Conservation (phyloP, 2,329 filamentous ascomycete species). For the Emergomyces africanus region DNA sequence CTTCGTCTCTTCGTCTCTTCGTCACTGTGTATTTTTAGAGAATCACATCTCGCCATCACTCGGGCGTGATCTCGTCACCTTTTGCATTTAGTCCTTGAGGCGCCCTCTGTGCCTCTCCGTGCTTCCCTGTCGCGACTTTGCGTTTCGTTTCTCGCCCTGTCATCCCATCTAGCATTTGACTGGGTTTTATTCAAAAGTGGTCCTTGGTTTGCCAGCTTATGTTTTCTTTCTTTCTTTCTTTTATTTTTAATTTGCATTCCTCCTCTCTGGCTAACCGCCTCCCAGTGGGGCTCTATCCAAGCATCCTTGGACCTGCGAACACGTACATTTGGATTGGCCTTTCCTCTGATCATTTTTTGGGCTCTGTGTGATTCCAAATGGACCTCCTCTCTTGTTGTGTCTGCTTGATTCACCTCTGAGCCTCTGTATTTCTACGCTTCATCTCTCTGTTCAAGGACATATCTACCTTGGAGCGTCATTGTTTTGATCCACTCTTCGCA, state of each 20-base stretch:
- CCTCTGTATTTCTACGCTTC: background rate
- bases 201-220: background rate
- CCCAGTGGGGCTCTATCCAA: background rate
- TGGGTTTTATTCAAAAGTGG: background rate
- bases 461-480: background rate
- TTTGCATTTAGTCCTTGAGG: background rate
- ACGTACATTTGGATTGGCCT: background rate
- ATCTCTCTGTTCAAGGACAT: background rate
- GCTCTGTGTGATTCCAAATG: conserved; percentile 1
- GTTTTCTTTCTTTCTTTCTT: background rate
- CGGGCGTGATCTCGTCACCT: background rate
- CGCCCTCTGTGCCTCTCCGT: background rate
- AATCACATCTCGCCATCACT: background rate
- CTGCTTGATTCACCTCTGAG: conserved; percentile 1
- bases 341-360: background rate
- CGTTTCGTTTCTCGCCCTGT: background rate
- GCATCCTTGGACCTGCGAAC: background rate
- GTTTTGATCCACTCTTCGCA: conserved; percentile 2
- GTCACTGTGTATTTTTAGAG: background rate
- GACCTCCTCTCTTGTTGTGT: conserved; percentile 1
- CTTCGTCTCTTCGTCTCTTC: background rate
- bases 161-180: background rate
- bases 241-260: too few species aligned
- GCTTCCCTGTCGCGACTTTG: background rate
- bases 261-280: background rate